Percentiles rank a stretch among this genome's conserved stretches.
Conservation (phyloP, 257 asterid genomes). For the Plantago major region DNA sequence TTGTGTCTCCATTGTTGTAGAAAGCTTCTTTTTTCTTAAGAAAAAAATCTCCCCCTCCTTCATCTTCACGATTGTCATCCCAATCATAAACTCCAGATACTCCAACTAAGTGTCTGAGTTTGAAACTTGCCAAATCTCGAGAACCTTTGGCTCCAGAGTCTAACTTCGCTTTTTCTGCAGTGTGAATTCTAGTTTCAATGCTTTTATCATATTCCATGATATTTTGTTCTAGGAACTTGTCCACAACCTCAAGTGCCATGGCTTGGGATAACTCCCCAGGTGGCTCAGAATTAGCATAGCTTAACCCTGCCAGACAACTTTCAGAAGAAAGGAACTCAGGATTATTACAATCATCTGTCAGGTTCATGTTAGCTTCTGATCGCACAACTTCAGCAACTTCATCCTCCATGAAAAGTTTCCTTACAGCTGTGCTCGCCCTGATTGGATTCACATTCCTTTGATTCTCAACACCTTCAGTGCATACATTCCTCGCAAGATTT, state of each 20-base stretch:
- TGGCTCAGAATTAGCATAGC: constrained; percentile 80
- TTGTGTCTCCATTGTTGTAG: constrained; percentile 31
- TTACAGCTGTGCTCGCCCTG: constrained; percentile 47
- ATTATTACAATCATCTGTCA: constrained; percentile 25
- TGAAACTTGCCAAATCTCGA: constrained; percentile 52
- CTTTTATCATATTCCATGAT: constrained; percentile 40
- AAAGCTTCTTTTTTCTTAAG: constrained; percentile 61
- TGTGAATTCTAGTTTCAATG: constrained; percentile 23
- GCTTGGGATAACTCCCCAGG: constrained; percentile 92
- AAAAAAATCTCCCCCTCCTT: constrained; percentile 88
- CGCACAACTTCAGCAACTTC: constrained; percentile 26
- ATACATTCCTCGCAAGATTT: constrained; percentile 4
- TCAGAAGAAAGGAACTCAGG: constrained; percentile 32
- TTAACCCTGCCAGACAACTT: constrained; percentile 57
- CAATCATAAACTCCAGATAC: constrained; percentile 55
- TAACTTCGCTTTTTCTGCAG: constrained; percentile 33
- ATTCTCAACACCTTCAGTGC: constrained; percentile 28
- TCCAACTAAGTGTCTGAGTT: constrained; percentile 28
- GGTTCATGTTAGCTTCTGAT: constrained; percentile 33
- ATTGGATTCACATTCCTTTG: constrained; percentile 23
- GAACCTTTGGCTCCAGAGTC: constrained; percentile 61
- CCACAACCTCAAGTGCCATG: constrained; percentile 78
- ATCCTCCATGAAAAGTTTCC: constrained; percentile 76
- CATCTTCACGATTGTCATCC: constrained; percentile 85
- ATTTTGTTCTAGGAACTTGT: constrained; percentile 67